phyloP scores from a whole-genome alignment of 2,329 filamentous ascomycete genomes.

The Fusarium floridanum region DNA sequence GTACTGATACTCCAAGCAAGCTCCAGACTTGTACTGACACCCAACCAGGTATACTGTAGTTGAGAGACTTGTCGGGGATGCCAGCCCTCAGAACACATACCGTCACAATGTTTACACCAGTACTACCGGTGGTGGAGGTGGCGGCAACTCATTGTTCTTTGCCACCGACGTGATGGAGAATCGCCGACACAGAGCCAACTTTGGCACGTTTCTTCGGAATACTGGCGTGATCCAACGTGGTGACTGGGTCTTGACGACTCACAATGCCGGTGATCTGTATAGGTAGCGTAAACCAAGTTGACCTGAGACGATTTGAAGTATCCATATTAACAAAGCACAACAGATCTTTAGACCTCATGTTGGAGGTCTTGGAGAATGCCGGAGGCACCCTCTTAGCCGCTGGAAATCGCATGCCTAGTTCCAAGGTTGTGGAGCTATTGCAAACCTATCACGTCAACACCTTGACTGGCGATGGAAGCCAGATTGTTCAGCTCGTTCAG shows the following conservation, averaged over 20 bases:
- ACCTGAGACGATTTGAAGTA: accelerated
- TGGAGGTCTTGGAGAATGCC: slow-evolving; percentile 57
- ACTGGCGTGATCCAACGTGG: slow-evolving; percentile 49
- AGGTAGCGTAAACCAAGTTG: slow-evolving; percentile 43
- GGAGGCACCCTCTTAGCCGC: slow-evolving; percentile 55
- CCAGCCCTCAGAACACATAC: slow-evolving; percentile 51
- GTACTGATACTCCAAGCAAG: accelerated
- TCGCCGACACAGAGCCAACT: slow-evolving; percentile 53
- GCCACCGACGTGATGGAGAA: slow-evolving; percentile 57
- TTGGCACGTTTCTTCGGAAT: slow-evolving; percentile 49
- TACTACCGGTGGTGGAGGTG: slow-evolving; percentile 56
- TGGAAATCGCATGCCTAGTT: slow-evolving; percentile 47
- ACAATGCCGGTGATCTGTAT: slow-evolving; percentile 54
- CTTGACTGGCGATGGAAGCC: slow-evolving; percentile 54
- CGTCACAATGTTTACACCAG: slow-evolving; percentile 55
- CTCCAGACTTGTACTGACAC: background rate
- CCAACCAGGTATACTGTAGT: slow-evolving; percentile 50
- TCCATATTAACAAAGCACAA: background rate
- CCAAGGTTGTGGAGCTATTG: slow-evolving; percentile 45
- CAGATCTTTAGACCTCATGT: slow-evolving; percentile 55
- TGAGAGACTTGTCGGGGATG: slow-evolving; percentile 53
- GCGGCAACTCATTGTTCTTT: slow-evolving; percentile 54
- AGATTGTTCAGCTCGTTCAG: slow-evolving; percentile 53
- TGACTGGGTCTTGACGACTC: slow-evolving; percentile 57
- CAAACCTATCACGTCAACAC: slow-evolving; percentile 53